Evolutionary conservation across 257 asterid genomes (phyloP).

Genomic region (Thymus quinquecostatus): DNA sequence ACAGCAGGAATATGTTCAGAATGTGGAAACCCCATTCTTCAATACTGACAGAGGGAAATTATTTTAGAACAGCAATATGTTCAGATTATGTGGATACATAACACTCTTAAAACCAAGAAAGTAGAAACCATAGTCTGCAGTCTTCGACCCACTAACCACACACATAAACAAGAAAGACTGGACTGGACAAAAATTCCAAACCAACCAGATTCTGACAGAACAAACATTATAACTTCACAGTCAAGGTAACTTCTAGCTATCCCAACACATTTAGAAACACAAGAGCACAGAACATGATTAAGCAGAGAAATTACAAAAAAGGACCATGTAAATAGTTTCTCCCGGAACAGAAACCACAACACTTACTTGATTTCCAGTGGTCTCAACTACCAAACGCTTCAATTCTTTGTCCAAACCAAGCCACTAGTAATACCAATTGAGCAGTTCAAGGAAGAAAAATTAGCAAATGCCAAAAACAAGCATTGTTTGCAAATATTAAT

Average conservation of each 20-base stretch:
- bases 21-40: slow-evolving; percentile 5
- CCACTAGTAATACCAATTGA: slow-evolving; percentile 54
- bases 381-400: slow-evolving; percentile 74
- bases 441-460: slow-evolving; percentile 18
- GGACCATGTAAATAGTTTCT: background rate
- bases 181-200: background rate
- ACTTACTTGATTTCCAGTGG: slow-evolving; percentile 79
- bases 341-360: slow-evolving; percentile 18
- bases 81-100: background rate
- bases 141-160: background rate
- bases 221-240: background rate
- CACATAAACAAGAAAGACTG: background rate
- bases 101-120: slow-evolving; percentile 10
- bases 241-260: background rate
- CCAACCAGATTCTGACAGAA: background rate
- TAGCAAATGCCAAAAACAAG: slow-evolving; percentile 7
- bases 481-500: background rate
- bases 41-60: background rate
- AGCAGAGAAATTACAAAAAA: slow-evolving; percentile 7
- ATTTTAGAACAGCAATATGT: background rate
- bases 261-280: background rate
- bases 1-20: background rate
- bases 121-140: background rate
- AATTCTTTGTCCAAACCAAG: slow-evolving; percentile 75
- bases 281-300: background rate